Conservation (phyloP, 164 flowering plant genomes). For the Magnolia officinalis region DNA sequence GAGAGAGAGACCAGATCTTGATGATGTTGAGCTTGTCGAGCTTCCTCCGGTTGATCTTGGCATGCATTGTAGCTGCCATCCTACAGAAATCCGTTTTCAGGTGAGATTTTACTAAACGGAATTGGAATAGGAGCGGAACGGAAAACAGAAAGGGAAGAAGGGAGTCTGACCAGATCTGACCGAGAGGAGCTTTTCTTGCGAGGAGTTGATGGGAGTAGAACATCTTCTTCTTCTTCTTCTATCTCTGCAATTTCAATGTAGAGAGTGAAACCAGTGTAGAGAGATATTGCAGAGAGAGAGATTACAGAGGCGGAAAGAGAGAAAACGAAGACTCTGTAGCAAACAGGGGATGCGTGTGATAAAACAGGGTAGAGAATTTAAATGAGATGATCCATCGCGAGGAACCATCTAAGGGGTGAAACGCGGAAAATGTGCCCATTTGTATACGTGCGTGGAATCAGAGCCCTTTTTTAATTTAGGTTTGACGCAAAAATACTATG, state of each 20-base stretch:
- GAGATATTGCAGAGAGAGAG: background rate
- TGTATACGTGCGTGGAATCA: too few species aligned
- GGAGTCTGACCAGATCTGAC: constrained; percentile 72
- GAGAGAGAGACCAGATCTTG: constrained; percentile 56
- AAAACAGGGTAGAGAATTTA: too few species aligned
- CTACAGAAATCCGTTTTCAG: constrained; percentile 29
- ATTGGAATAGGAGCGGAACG: background rate
- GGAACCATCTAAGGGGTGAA: too few species aligned
- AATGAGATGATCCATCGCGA: too few species aligned
- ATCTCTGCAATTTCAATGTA: background rate
- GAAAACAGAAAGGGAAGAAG: background rate
- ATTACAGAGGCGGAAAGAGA: background rate
- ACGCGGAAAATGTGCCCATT: too few species aligned
- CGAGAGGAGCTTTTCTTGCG: constrained; percentile 87
- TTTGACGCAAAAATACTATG: too few species aligned
- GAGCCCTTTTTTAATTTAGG: too few species aligned
- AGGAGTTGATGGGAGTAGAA: constrained; percentile 95
- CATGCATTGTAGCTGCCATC: constrained; percentile 93
- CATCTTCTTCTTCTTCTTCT: constrained; percentile 33
- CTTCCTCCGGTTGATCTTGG: constrained; percentile 70
- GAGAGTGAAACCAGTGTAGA: background rate
- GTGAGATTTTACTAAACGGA: background rate
- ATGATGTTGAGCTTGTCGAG: constrained; percentile 69
- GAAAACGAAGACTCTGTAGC: background rate
- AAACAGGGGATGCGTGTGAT: too few species aligned